phyloP scores from a whole-genome alignment of 2,329 filamentous ascomycete species.

The Ambrosiella xylebori region DNA sequence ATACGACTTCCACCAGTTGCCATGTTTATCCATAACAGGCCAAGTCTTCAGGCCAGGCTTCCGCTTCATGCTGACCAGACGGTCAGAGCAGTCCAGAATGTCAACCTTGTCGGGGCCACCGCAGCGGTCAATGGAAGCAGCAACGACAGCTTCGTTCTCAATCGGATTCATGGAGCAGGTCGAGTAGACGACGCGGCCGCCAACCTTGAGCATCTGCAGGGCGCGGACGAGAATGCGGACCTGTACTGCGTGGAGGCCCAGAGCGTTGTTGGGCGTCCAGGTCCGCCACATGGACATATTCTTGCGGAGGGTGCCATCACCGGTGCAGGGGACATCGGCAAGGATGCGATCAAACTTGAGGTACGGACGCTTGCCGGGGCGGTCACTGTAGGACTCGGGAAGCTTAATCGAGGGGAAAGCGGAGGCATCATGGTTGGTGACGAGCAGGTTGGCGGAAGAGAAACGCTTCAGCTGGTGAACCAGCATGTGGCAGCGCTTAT shows the following conservation, averaged over 20 bases:
- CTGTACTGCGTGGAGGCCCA: constrained; percentile 78
- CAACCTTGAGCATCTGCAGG: constrained; percentile 88
- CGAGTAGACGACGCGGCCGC: constrained; percentile 88
- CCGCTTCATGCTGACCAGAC: constrained; percentile 61
- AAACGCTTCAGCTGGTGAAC: constrained; percentile 95
- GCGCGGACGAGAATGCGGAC: constrained; percentile 79
- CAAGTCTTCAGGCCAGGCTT: constrained; percentile 61
- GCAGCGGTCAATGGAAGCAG: constrained; percentile 75
- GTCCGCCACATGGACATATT: constrained; percentile 90
- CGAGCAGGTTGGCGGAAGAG: constrained; percentile 88
- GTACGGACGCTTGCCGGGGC: constrained; percentile 45
- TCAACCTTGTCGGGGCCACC: constrained; percentile 68
- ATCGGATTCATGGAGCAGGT: constrained; percentile 98
- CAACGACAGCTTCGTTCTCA: constrained; percentile 87
- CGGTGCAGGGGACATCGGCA: constrained; percentile 91
- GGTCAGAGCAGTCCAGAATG: constrained; percentile 66
- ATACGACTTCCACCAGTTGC: constrained; percentile 65
- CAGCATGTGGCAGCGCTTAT: constrained; percentile 91
- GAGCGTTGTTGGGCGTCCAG: constrained; percentile 73
- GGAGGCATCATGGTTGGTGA: constrained; percentile 95
- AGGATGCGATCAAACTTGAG: constrained; percentile 94
- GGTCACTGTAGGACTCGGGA: constrained; percentile 38
- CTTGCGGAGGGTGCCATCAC: constrained; percentile 86
- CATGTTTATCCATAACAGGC: constrained; percentile 80
- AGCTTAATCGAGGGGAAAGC: constrained; percentile 86